Conservation (phyloP, 257 asterid genomes). For the Galeopsis tetrahit region DNA sequence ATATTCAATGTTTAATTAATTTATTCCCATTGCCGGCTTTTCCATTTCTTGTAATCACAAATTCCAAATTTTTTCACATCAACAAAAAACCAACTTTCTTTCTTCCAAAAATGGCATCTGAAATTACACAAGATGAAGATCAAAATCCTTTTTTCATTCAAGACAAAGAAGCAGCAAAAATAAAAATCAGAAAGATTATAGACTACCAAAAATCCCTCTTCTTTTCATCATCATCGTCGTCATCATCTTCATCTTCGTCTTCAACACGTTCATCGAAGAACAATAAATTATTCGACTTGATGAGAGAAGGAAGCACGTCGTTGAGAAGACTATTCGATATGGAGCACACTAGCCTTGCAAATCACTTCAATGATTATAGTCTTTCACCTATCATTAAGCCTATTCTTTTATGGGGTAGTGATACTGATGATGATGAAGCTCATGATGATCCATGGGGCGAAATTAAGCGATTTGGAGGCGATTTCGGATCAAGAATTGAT, state of each 20-base stretch:
- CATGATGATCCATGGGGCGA: constrained; percentile 66
- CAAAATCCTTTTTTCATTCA: constrained; percentile 19
- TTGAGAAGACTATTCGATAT: constrained; percentile 66
- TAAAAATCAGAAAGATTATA: constrained; percentile 48
- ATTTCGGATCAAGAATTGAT: constrained; percentile 25
- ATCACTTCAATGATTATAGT: constrained; percentile 61
- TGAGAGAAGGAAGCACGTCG: constrained; percentile 75
- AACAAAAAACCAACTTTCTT: background rate
- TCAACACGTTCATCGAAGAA: constrained; percentile 45
- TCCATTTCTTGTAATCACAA: constrained; percentile 30
- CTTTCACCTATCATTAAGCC: constrained; percentile 61
- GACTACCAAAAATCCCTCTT: constrained; percentile 61
- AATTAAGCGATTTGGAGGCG: constrained; percentile 35
- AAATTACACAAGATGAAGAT: constrained; percentile 51
- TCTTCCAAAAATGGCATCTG: constrained; percentile 52
- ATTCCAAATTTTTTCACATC: constrained; percentile 22
- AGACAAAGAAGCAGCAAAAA: constrained; percentile 47
- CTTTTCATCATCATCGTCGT: constrained; percentile 39
- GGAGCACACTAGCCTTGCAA: constrained; percentile 70
- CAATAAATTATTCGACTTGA: constrained; percentile 54
- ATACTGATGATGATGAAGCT: constrained; percentile 41
- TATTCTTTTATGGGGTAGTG: constrained; percentile 54
- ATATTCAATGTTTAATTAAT: background rate
- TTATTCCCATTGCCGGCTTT: constrained; percentile 41
- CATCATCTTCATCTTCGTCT: constrained; percentile 37